Evolutionary conservation across 352 stramenopile species (phyloP).

Genomic region (Globisporangium spinosum): DNA sequence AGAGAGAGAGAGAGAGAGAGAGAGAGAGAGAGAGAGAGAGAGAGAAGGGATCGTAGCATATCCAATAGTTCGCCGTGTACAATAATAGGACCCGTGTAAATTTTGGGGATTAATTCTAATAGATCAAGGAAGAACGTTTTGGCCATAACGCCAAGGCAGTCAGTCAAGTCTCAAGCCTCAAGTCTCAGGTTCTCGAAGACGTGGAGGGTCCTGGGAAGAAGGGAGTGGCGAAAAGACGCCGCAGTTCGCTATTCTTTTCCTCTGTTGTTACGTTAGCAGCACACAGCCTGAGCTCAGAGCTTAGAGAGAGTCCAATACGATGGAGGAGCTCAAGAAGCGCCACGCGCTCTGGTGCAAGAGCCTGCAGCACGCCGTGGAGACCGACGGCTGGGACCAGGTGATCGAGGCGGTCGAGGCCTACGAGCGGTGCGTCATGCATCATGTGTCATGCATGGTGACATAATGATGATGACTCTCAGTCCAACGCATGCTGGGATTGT

Average conservation of each 20-base stretch:
- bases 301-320: conserved; percentile 4
- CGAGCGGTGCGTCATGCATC: conserved; percentile 37
- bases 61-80: not conserved
- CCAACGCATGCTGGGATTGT: not conserved
- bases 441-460: not conserved
- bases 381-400: conserved; percentile 64
- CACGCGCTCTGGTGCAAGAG: conserved; percentile 53
- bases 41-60: not conserved
- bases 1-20: too few species aligned
- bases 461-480: not conserved
- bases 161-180: too few species aligned
- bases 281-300: not conserved
- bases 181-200: not conserved
- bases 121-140: not conserved
- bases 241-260: not conserved
- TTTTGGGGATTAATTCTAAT: not conserved
- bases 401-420: conserved; percentile 77
- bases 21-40: not conserved
- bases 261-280: not conserved
- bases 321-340: conserved; percentile 47
- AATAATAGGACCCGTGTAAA: conserved; percentile 5
- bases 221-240: not conserved
- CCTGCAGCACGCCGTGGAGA: conserved; percentile 56
- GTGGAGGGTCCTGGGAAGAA: not conserved
- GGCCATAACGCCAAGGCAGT: not conserved